These are phyloP conservation scores for Pythium volutum DNA, from an alignment of 352 stramenopile genomes.

Conservation along the genomic window DNA sequence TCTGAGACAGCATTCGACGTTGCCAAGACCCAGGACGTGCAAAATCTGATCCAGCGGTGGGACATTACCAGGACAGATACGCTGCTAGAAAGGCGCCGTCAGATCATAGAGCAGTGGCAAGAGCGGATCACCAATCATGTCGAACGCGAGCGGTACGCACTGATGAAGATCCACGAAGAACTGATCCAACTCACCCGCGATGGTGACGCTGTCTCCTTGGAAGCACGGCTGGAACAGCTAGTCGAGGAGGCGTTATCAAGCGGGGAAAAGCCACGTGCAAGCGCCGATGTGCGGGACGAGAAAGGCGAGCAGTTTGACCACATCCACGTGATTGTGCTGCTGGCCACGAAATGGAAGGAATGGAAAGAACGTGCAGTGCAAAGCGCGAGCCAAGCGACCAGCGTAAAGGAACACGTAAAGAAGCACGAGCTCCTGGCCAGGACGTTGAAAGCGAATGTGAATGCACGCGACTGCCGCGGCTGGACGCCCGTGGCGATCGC, in stretches of 20 bases:
- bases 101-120: slow-evolving; percentile 75
- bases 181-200: slow-evolving; percentile 47
- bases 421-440: slow-evolving; percentile 38
- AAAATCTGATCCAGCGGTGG: slow-evolving; percentile 62
- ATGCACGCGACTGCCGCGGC: slow-evolving; percentile 73
- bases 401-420: slow-evolving; percentile 20
- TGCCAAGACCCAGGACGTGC: slow-evolving; percentile 71
- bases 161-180: slow-evolving; percentile 81
- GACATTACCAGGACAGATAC: slow-evolving; percentile 64
- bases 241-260: slow-evolving; percentile 64
- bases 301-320: slow-evolving; percentile 76
- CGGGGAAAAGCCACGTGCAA: slow-evolving; percentile 58
- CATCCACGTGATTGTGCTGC: slow-evolving; percentile 44
- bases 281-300: slow-evolving; percentile 72
- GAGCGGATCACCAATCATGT: slow-evolving; percentile 83
- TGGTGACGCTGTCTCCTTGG: slow-evolving; percentile 46
- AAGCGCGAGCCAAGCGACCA: slow-evolving; percentile 18
- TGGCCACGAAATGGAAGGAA: slow-evolving; percentile 64
- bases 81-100: slow-evolving; percentile 56
- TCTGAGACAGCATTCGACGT: slow-evolving; percentile 85
- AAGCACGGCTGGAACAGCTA: slow-evolving; percentile 64
- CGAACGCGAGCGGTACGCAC: slow-evolving; percentile 78
- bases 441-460: slow-evolving; percentile 64
- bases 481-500: slow-evolving; percentile 86
- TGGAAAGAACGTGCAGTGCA: slow-evolving; percentile 21